Evolutionary conservation across 2,329 filamentous ascomycete genomes (phyloP).

Genomic region (Cercospora sp.): DNA sequence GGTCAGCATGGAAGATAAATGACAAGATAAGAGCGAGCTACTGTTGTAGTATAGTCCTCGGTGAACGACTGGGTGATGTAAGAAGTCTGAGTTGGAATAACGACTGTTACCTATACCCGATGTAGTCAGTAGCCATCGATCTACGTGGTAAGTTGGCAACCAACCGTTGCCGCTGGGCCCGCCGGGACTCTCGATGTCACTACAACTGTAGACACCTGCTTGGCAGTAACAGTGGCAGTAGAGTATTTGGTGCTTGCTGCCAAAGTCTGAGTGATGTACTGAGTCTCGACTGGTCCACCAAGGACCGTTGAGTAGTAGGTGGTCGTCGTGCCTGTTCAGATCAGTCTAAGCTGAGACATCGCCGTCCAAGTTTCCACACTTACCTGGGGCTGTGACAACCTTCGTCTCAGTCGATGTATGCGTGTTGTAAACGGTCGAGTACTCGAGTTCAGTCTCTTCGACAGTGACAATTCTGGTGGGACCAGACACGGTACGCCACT

Average conservation of each 20-base stretch:
- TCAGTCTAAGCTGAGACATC: neutral
- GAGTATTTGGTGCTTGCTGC: neutral
- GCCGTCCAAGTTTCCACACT: neutral
- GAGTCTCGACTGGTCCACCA: neutral
- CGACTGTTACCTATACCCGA: neutral
- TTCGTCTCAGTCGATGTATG: constrained; percentile 3
- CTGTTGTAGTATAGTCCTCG: neutral
- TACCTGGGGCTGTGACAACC: constrained; percentile 1
- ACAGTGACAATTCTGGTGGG: constrained; percentile 13
- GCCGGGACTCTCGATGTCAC: neutral
- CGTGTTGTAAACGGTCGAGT: constrained; percentile 12
- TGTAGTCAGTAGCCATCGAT: neutral
- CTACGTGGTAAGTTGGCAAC: neutral
- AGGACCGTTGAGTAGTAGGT: neutral
- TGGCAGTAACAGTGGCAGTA: neutral
- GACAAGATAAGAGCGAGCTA: neutral
- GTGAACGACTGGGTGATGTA: constrained; percentile 2
- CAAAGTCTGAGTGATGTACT: neutral
- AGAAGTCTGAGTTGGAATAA: constrained; percentile 10
- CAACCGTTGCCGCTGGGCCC: constrained; percentile 10
- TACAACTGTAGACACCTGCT: neutral
- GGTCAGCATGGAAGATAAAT: neutral
- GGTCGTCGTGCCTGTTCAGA: neutral
- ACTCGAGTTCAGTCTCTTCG: constrained; percentile 7
- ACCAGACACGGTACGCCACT: constrained; percentile 7